These are phyloP conservation scores for Arthroderma uncinatum DNA, from an alignment of 2,329 filamentous ascomycete genomes.

Conservation along the genomic window DNA sequence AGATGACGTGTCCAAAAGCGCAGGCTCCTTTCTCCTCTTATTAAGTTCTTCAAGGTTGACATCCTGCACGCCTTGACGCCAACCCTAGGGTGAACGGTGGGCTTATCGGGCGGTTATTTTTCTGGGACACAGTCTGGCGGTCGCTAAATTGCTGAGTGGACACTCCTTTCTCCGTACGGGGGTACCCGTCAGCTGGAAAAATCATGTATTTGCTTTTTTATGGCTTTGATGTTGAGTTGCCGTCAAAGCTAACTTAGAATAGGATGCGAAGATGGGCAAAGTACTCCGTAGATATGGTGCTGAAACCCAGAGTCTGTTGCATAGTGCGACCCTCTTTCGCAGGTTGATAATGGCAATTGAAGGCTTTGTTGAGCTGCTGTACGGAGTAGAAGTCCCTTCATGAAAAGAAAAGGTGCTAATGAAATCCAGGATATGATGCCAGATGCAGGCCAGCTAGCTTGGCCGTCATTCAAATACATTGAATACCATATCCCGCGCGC, in stretches of 20 bases:
- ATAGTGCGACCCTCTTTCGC: background rate
- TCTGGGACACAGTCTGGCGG: background rate
- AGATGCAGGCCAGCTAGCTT: background rate
- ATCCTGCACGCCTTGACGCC: background rate
- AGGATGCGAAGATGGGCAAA: background rate
- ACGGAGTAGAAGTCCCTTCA: background rate
- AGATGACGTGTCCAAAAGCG: background rate
- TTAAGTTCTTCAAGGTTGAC: background rate
- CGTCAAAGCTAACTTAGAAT: background rate
- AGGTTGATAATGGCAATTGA: background rate
- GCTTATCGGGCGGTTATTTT: background rate
- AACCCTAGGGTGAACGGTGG: background rate
- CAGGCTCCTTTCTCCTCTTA: background rate
- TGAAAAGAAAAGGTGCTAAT: background rate
- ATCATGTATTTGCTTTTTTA: conserved; percentile 1
- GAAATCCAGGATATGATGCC: background rate
- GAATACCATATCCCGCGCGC: background rate
- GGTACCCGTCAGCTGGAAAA: conserved; percentile 4
- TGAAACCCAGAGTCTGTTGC: background rate
- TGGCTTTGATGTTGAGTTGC: background rate
- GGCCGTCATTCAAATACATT: background rate
- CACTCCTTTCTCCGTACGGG: background rate
- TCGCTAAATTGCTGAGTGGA: background rate
- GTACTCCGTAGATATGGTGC: too few relatives aligned
- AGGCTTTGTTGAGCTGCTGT: background rate